Conservation (phyloP, 2,329 filamentous ascomycete species). For the Helotiales sp. region DNA sequence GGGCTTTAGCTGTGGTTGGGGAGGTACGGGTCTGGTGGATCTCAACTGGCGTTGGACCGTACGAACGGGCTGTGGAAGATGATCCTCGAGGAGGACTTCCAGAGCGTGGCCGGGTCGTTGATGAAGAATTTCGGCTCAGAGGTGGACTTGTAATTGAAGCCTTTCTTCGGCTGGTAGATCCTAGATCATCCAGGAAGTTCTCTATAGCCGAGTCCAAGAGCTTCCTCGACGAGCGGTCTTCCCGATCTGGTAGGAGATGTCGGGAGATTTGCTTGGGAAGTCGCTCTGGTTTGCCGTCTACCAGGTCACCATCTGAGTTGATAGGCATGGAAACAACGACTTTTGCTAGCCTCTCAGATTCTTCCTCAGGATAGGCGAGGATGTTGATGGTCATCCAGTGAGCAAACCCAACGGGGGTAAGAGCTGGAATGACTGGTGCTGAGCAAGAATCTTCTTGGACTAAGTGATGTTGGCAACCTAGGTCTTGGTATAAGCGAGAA, state of each 20-base stretch:
- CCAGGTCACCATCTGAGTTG: conserved; percentile 56
- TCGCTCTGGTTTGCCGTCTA: conserved; percentile 69
- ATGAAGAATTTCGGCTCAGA: conserved; percentile 34
- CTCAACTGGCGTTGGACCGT: conserved; percentile 30
- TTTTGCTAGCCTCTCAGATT: conserved; percentile 71
- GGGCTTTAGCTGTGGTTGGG: conserved; percentile 31
- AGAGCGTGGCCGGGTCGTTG: conserved; percentile 8
- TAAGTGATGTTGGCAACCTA: conserved; percentile 66
- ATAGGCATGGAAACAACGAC: conserved; percentile 75
- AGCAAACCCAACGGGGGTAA: conserved; percentile 71
- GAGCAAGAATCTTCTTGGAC: conserved; percentile 59
- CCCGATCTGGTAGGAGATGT: conserved; percentile 67
- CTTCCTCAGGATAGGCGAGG: conserved; percentile 75
- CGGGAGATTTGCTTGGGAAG: conserved; percentile 81
- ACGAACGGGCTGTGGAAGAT: conserved; percentile 27
- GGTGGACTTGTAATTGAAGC: conserved; percentile 36
- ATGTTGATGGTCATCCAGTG: conserved; percentile 76
- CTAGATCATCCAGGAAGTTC: conserved; percentile 51
- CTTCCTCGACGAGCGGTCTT: conserved; percentile 43
- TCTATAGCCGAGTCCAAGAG: conserved; percentile 64
- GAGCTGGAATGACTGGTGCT: conserved; percentile 63
- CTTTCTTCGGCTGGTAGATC: conserved; percentile 50
- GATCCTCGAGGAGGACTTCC: not conserved
- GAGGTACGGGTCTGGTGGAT: conserved; percentile 34
- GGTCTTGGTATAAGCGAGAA: conserved; percentile 60